Percentiles rank a stretch among this genome's conserved stretches.
phyloP scores from a whole-genome alignment of 2,329 filamentous ascomycete genomes.

The Colletotrichum limetticola region DNA sequence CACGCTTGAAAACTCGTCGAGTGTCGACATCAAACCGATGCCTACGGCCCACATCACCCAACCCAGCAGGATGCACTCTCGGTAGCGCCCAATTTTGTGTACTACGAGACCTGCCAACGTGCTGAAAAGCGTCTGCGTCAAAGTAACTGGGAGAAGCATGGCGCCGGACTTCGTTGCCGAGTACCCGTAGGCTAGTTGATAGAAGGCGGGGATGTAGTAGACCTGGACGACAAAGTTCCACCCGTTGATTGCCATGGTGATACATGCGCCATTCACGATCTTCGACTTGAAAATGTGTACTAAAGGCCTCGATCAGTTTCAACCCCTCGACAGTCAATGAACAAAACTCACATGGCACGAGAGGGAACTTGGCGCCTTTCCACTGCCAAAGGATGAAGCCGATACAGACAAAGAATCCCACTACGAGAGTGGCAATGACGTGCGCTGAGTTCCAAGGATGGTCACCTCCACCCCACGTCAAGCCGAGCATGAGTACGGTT shows the following conservation, averaged over 20 bases:
- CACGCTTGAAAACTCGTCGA: slow-evolving; percentile 57
- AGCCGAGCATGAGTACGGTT: slow-evolving; percentile 57
- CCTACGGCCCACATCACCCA: slow-evolving; percentile 63
- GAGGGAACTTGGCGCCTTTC: slow-evolving; percentile 58
- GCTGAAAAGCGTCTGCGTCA: slow-evolving; percentile 58
- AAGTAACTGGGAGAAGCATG: slow-evolving; percentile 53
- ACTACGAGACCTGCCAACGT: slow-evolving; percentile 63
- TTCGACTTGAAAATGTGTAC: slow-evolving; percentile 64
- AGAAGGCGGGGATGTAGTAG: slow-evolving; percentile 59
- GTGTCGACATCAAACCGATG: slow-evolving; percentile 62
- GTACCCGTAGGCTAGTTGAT: slow-evolving; percentile 57
- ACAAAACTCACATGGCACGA: slow-evolving; percentile 53
- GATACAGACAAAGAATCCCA: slow-evolving; percentile 50
- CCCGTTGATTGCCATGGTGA: slow-evolving; percentile 68
- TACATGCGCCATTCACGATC: slow-evolving; percentile 64
- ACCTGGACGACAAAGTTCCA: slow-evolving; percentile 70
- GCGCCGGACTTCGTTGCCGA: slow-evolving; percentile 53
- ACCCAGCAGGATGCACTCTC: slow-evolving; percentile 64
- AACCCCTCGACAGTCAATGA: background rate
- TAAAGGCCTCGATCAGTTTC: slow-evolving; percentile 35
- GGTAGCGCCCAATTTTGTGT: slow-evolving; percentile 62
- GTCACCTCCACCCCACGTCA: slow-evolving; percentile 70
- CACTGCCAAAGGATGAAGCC: slow-evolving; percentile 65
- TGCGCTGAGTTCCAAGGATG: slow-evolving; percentile 66
- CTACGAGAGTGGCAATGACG: slow-evolving; percentile 63